Conservation (phyloP, 768 basidiomycete genomes). For the Termitomyces sp. region DNA sequence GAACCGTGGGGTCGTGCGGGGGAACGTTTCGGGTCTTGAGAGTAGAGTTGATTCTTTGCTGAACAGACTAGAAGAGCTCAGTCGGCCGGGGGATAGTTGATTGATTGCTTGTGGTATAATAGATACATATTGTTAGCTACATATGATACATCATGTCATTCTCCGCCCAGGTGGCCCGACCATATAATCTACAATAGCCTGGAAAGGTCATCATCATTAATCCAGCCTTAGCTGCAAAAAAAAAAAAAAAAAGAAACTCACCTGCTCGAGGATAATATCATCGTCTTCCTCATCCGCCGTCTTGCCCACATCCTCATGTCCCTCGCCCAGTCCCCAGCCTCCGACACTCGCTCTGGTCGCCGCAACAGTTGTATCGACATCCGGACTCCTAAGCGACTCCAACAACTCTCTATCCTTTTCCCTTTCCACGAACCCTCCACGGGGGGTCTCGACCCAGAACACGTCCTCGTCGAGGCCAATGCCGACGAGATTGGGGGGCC, state of each 20-base stretch:
- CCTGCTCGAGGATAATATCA: constrained; percentile 61
- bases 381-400: constrained; percentile 58
- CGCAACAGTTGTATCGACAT: constrained; percentile 32
- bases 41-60: constrained; percentile 38
- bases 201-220: not conserved
- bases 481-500: constrained; percentile 23
- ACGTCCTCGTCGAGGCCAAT: constrained; percentile 27
- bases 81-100: constrained; percentile 11
- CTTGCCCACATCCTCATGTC: constrained; percentile 45
- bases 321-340: constrained; percentile 72
- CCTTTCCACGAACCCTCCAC: constrained; percentile 37
- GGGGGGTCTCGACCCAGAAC: constrained; percentile 54
- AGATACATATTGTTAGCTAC: constrained; percentile 7
- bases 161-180: constrained; percentile 37
- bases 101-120: not conserved
- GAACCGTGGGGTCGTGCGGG: constrained; percentile 66
- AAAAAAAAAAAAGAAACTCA: too few species aligned
- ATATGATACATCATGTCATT: too few species aligned
- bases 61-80: constrained; percentile 38
- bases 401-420: constrained; percentile 54
- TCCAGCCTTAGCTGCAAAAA: too few species aligned
- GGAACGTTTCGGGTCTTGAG: constrained; percentile 73
- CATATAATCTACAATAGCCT: constrained; percentile 59
- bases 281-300: constrained; percentile 59
- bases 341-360: constrained; percentile 49